Conservation (phyloP, 495 filamentous ascomycete species). For the Penicillium paradoxum region DNA sequence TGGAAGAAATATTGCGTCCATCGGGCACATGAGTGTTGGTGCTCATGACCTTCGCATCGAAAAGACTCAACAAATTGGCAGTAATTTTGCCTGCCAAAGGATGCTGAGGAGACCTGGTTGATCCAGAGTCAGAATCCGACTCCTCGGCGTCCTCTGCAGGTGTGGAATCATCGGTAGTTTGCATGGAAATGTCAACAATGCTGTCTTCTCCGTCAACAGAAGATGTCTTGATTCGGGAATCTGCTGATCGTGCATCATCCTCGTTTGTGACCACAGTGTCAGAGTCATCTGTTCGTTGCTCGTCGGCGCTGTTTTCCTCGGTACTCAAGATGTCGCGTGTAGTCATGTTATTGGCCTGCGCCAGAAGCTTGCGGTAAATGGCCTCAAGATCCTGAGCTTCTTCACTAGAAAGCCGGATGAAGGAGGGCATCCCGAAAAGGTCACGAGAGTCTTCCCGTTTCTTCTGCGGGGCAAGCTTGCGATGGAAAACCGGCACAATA, state of each 20-base stretch:
- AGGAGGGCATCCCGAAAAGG: constrained; percentile 54
- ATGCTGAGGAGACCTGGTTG: constrained; percentile 11
- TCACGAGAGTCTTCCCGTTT: constrained; percentile 37
- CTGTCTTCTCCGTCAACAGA: constrained; percentile 89
- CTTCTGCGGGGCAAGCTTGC: constrained; percentile 47
- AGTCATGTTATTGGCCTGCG: constrained; percentile 54
- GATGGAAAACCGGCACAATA: constrained; percentile 75
- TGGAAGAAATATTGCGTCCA: constrained; percentile 56
- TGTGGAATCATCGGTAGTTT: constrained; percentile 46
- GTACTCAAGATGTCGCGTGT: constrained; percentile 56
- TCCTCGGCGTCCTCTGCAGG: constrained; percentile 18
- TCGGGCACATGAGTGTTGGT: constrained; percentile 50
- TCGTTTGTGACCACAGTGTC: constrained; percentile 68
- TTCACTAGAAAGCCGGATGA: constrained; percentile 56
- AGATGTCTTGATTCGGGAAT: constrained; percentile 62
- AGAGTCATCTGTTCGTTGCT: constrained; percentile 52
- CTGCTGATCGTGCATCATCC: constrained; percentile 69
- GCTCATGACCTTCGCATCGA: constrained; percentile 59
- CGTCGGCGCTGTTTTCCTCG: constrained; percentile 28
- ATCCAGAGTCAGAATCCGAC: not conserved
- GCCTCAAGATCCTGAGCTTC: constrained; percentile 55
- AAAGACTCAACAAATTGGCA: constrained; percentile 59
- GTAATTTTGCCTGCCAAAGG: constrained; percentile 46
- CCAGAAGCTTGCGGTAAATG: constrained; percentile 59
- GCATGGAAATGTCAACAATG: constrained; percentile 86